These are phyloP conservation scores for Diaporthe citriasiana DNA, from an alignment of 2,329 filamentous ascomycete species.

Conservation along the genomic window DNA sequence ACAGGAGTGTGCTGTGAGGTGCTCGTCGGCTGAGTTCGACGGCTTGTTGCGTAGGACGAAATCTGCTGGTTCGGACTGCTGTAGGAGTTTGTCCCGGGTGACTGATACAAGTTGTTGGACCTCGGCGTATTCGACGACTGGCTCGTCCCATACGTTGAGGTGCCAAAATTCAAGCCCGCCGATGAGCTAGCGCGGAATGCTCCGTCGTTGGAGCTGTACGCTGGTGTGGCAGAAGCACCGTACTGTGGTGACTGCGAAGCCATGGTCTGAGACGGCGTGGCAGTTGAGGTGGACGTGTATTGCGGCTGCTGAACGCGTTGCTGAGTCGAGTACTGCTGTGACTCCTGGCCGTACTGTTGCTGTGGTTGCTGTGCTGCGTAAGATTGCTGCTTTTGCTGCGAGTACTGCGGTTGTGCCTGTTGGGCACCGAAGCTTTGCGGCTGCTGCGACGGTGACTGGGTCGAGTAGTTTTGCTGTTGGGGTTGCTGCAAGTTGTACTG, in stretches of 20 bases:
- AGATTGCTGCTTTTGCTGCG: conserved; percentile 41
- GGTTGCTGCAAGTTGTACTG: conserved; percentile 39
- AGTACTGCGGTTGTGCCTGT: conserved; percentile 37
- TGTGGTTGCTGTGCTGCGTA: conserved; percentile 40
- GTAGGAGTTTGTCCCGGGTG: conserved; percentile 34
- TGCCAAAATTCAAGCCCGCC: conserved; percentile 41
- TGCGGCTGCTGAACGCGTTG: conserved; percentile 49
- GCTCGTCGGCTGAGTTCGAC: conserved; percentile 39
- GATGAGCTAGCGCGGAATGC: conserved; percentile 46
- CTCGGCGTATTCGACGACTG: conserved; percentile 37
- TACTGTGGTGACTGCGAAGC: conserved; percentile 49
- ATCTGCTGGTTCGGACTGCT: conserved; percentile 38
- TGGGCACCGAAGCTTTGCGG: conserved; percentile 35
- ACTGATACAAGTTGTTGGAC: conserved; percentile 34
- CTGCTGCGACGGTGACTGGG: conserved; percentile 38
- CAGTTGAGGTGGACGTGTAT: conserved; percentile 43
- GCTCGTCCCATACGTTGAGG: conserved; percentile 44
- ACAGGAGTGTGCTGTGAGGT: conserved; percentile 38
- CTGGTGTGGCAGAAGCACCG: conserved; percentile 44
- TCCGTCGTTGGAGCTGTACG: conserved; percentile 44
- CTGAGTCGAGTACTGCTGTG: conserved; percentile 44
- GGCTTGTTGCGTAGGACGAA: conserved; percentile 37
- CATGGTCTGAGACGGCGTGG: conserved; percentile 45
- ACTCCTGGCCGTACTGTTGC: conserved; percentile 37
- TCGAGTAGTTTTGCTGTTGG: conserved; percentile 38